Evolutionary conservation across 306 rosid species (phyloP).

Genomic region (Quercus variabilis): DNA sequence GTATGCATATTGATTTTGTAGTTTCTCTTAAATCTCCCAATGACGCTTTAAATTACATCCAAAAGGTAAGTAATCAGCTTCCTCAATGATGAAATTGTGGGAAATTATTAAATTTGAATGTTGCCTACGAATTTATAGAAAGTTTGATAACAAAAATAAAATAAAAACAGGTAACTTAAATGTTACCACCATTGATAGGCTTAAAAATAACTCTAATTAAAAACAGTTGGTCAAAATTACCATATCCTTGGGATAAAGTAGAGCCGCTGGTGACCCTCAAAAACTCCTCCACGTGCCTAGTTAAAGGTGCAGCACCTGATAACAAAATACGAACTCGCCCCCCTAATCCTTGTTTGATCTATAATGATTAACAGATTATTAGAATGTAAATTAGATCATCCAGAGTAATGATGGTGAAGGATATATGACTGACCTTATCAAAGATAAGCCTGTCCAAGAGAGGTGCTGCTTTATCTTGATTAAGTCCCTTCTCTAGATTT

Average conservation of each 20-base stretch:
- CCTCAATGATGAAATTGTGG: no score
- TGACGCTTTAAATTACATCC: neutral
- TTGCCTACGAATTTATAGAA: no score
- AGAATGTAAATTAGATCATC: conserved; percentile 4
- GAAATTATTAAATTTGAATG: no score
- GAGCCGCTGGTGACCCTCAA: conserved; percentile 72
- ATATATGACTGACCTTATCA: conserved; percentile 48
- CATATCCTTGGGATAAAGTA: conserved; percentile 84
- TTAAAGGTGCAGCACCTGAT: conserved; percentile 92
- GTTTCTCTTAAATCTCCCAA: neutral
- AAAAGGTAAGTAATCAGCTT: no score
- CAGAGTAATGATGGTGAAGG: neutral
- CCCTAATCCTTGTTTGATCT: conserved; percentile 80
- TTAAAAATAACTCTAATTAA: neutral
- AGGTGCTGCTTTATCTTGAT: conserved; percentile 80
- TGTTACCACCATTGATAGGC: no score
- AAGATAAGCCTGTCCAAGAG: conserved; percentile 79
- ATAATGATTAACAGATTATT: conserved; percentile 1
- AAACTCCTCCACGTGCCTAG: conserved; percentile 82
- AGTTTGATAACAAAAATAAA: no score
- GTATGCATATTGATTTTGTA: neutral
- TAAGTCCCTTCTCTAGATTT: conserved; percentile 72
- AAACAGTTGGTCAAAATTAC: conserved; percentile 30
- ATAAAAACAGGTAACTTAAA: no score
- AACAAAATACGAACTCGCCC: conserved; percentile 69